These are phyloP conservation scores for Russula sp. DNA, from an alignment of 768 basidiomycete genomes.

Conservation along the genomic window DNA sequence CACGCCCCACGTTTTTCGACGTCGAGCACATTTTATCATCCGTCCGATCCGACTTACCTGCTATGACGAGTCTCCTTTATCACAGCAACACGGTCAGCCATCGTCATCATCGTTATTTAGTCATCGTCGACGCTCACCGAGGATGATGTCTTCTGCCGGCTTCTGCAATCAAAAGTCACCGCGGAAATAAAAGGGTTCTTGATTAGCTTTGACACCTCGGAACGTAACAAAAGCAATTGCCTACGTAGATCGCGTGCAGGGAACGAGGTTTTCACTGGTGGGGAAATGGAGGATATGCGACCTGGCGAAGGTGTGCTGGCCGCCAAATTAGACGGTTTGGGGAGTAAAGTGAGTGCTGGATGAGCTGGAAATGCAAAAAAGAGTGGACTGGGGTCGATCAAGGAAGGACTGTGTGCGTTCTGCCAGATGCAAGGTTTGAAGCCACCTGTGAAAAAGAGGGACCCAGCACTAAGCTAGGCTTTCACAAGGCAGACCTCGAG, in stretches of 20 bases:
- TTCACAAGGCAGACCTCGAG: slow-evolving; percentile 19
- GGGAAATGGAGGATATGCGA: background rate
- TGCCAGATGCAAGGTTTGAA: slow-evolving; percentile 16
- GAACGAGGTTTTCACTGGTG: background rate
- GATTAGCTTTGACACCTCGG: slow-evolving; percentile 11
- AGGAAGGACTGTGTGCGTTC: slow-evolving; percentile 22
- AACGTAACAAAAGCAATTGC: background rate
- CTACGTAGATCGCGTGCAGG: slow-evolving; percentile 1
- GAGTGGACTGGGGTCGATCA: slow-evolving; percentile 21
- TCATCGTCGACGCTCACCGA: slow-evolving; percentile 1
- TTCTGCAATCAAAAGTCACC: slow-evolving; percentile 8
- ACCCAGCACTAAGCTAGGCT: slow-evolving; percentile 19
- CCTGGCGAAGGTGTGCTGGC: slow-evolving; percentile 4
- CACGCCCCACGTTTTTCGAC: slow-evolving; percentile 38
- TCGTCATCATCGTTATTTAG: background rate
- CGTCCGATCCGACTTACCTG: slow-evolving; percentile 22
- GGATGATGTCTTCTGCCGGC: slow-evolving; percentile 4
- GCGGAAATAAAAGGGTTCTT: slow-evolving; percentile 11
- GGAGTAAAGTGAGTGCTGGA: slow-evolving; percentile 13
- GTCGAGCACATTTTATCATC: slow-evolving; percentile 26
- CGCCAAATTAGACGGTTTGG: slow-evolving; percentile 1
- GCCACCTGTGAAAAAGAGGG: slow-evolving; percentile 10
- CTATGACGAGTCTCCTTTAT: background rate
- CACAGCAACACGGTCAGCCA: background rate
- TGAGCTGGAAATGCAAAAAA: slow-evolving; percentile 12